Evolutionary conservation across 2,329 filamentous ascomycete genomes (phyloP).

Genomic region (Domatiomyces catenatus): DNA sequence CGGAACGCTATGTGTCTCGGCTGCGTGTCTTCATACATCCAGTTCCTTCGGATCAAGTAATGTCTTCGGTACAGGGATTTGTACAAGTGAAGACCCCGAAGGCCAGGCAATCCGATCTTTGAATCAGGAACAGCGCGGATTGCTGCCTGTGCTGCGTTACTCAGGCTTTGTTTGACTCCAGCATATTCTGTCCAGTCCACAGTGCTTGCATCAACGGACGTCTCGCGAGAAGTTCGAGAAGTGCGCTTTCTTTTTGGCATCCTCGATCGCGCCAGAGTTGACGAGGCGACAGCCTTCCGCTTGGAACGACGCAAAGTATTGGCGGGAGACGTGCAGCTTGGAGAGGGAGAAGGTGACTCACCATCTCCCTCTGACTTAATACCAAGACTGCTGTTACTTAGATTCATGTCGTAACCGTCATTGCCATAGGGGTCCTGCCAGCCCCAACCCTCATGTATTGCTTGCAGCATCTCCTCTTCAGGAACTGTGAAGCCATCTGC

Average conservation of each 20-base stretch:
- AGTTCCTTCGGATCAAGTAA: constrained; percentile 75
- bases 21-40: constrained; percentile 71
- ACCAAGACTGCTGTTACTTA: constrained; percentile 40
- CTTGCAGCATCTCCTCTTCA: constrained; percentile 66
- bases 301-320: constrained; percentile 24
- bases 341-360: constrained; percentile 8
- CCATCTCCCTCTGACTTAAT: constrained; percentile 26
- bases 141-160: constrained; percentile 76
- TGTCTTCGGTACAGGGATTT: constrained; percentile 93
- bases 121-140: constrained; percentile 67
- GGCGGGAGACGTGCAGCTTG: constrained; percentile 5
- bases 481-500: constrained; percentile 66
- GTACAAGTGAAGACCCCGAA: constrained; percentile 79
- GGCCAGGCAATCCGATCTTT: constrained; percentile 57
- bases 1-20: constrained; percentile 88
- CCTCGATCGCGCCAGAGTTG: background rate
- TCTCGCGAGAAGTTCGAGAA: constrained; percentile 25
- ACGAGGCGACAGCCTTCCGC: constrained; percentile 30
- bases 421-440: constrained; percentile 77
- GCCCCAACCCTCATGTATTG: constrained; percentile 85
- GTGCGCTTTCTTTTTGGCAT: constrained; percentile 38
- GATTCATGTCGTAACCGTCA: constrained; percentile 64
- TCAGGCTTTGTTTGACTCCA: constrained; percentile 58
- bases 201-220: constrained; percentile 24
- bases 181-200: constrained; percentile 33